Evolutionary conservation across 1,284 basidiomycete genomes (phyloP).

Genomic region (Mycena sp.): DNA sequence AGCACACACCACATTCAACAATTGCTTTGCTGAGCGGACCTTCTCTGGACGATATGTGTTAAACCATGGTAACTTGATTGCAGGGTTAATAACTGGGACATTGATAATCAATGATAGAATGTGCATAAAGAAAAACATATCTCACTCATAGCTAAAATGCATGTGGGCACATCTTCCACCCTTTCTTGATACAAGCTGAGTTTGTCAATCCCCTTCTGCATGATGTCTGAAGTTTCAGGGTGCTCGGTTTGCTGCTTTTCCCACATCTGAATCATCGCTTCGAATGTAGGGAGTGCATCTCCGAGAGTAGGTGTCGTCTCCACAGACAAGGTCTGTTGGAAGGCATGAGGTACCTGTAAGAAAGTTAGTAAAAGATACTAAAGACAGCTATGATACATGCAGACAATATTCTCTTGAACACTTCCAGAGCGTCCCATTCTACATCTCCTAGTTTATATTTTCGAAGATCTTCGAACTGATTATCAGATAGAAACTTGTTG

Average conservation of each 20-base stretch:
- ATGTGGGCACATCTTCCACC: slow-evolving; percentile 32
- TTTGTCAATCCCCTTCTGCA: slow-evolving; percentile 41
- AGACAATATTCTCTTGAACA: slow-evolving; percentile 32
- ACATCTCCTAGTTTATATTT: slow-evolving; percentile 25
- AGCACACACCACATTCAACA: not conserved
- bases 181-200: slow-evolving; percentile 32
- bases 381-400: slow-evolving; percentile 24
- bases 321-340: slow-evolving; percentile 39
- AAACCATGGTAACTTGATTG: slow-evolving; percentile 18
- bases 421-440: slow-evolving; percentile 36
- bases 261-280: slow-evolving; percentile 37
- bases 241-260: slow-evolving; percentile 29
- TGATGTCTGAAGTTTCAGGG: slow-evolving; percentile 28
- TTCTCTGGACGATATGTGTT: not conserved
- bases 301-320: slow-evolving; percentile 40
- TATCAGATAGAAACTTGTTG: slow-evolving; percentile 22
- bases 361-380: not conserved
- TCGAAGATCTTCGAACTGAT: not conserved
- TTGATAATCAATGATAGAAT: not conserved
- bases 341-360: slow-evolving; percentile 36
- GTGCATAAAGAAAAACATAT: not conserved
- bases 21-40: slow-evolving; percentile 4
- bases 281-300: slow-evolving; percentile 35
- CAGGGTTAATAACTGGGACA: slow-evolving; percentile 12
- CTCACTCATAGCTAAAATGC: slow-evolving; percentile 38